phyloP scores from a whole-genome alignment of 352 stramenopile genomes.

The Globisporangium barbulae region DNA sequence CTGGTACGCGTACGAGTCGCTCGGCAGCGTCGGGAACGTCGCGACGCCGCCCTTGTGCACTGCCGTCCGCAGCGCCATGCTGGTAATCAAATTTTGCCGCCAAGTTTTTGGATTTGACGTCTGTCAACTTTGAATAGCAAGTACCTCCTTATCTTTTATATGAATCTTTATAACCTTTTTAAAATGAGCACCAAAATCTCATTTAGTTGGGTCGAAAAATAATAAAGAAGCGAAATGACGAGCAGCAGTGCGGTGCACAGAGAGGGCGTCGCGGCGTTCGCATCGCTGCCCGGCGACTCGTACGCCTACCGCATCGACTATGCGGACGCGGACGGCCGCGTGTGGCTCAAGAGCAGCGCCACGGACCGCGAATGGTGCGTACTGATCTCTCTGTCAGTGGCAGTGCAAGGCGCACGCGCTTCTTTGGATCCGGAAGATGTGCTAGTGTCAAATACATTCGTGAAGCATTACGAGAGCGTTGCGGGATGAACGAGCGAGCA shows the following conservation, averaged over 20 bases:
- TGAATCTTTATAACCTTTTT: no score
- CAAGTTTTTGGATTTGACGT: background rate
- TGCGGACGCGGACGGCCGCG: background rate
- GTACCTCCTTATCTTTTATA: no score
- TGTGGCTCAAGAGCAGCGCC: background rate
- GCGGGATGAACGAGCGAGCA: background rate
- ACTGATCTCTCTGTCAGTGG: background rate
- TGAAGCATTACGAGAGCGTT: no score
- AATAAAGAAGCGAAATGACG: background rate
- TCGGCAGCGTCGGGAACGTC: constrained; percentile 11
- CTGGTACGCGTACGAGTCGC: constrained; percentile 9
- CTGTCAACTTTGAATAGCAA: no score
- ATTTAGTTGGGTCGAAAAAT: no score
- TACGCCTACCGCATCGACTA: background rate
- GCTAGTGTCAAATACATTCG: no score
- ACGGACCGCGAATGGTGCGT: background rate
- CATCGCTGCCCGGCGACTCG: background rate
- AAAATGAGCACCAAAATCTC: no score
- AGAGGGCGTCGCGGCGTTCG: background rate
- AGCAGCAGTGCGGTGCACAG: background rate
- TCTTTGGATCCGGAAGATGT: no score
- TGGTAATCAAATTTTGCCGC: background rate
- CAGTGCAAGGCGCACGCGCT: background rate
- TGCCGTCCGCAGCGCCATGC: background rate
- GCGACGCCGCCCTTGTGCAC: constrained; percentile 7